Evolutionary conservation across 2,329 filamentous ascomycete genomes (phyloP).

Genomic region (Trichoderma breve): DNA sequence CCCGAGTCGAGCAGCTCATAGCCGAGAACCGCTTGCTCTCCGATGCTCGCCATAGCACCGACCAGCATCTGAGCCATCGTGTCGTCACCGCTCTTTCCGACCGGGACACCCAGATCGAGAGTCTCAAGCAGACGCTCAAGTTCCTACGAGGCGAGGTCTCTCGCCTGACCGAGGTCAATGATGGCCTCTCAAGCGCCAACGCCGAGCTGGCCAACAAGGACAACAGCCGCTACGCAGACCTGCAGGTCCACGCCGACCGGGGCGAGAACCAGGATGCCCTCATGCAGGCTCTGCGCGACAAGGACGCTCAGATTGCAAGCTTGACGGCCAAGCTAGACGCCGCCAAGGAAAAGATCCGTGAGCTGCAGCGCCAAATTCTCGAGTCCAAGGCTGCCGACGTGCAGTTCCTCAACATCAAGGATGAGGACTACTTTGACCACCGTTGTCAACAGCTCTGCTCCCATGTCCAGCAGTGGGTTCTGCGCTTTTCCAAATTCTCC

Average conservation of each 20-base stretch:
- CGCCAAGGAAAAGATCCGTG: slow-evolving; percentile 62
- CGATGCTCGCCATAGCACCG: slow-evolving; percentile 68
- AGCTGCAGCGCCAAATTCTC: slow-evolving; percentile 54
- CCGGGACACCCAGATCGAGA: slow-evolving; percentile 82
- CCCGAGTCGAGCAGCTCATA: slow-evolving; percentile 76
- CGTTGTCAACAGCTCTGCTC: slow-evolving; percentile 93
- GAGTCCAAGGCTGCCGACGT: slow-evolving; percentile 59
- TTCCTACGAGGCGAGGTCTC: slow-evolving; percentile 79
- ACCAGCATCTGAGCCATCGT: slow-evolving; percentile 63
- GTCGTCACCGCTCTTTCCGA: slow-evolving; percentile 71
- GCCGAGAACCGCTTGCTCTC: slow-evolving; percentile 80
- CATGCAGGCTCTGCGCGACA: slow-evolving; percentile 67
- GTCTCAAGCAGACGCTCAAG: slow-evolving; percentile 73
- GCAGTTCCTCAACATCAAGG: slow-evolving; percentile 73
- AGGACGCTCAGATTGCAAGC: slow-evolving; percentile 77
- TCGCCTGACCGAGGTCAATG: slow-evolving; percentile 79
- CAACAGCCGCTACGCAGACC: slow-evolving; percentile 64
- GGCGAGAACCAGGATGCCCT: slow-evolving; percentile 61
- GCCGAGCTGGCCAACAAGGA: slow-evolving; percentile 73
- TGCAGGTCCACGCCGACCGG: slow-evolving; percentile 68
- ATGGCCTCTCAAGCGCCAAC: slow-evolving; percentile 74
- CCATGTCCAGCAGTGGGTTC: slow-evolving; percentile 95
- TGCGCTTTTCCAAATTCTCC: slow-evolving; percentile 97
- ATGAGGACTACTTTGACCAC: slow-evolving; percentile 93
- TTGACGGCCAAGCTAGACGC: slow-evolving; percentile 75